Base-by-base conservation (phyloP, 306 rosid species). In the Glycine tomentella region DNA sequence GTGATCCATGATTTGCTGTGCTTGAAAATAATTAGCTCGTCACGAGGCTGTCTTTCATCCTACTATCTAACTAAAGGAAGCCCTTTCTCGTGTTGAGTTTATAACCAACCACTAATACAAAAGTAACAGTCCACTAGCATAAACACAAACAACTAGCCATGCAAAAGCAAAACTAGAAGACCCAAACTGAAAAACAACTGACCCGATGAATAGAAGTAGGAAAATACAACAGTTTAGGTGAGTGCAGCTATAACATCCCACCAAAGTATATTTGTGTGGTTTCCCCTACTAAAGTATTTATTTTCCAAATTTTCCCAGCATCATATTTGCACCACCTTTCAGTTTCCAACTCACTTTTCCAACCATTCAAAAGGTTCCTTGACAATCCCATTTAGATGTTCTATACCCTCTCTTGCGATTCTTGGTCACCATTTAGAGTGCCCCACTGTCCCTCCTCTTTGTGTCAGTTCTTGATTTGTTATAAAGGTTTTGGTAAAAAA, bases 381-480 rank as follows among this genome's bases (percentile, higher is more conserved):
- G 51, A 31, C 66, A 69, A 58, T n/a, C 17, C 59, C 55, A 79
- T 58, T 79, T 58, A 40, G 77, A 80, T 6, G 64, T 70, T 14
- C 56, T 72, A 50, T 56, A 42, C 49, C 74, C 65, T 62, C 65
- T 50, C 72, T 25, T 25, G 61, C n/a, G 62, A 58, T 69, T 67
- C 45, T 67, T 33, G 40, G 33, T 6, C 42, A 52, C 17, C 25
- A 57, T 70, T 46, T 31, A 36, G 63, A 12, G 76, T 56, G 51
- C 31, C 31, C 31, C 31, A 25, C 31, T 25, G 31, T 14, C 9
- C 42, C 14, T 58, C 62, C 70, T 14, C 51, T 46, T 31, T 57
- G 51, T 10, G 49, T 61, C 52, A 56, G 46, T 56, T 57, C 36
- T 45, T 68, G 64, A 67, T 67, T 69, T 78, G 69, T 56, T 31